A percentile compares a stretch with the other conserved stretches of the same genome.
Evolutionary conservation across 768 basidiomycete species (phyloP).

Genomic region (Podaxis sp.): DNA sequence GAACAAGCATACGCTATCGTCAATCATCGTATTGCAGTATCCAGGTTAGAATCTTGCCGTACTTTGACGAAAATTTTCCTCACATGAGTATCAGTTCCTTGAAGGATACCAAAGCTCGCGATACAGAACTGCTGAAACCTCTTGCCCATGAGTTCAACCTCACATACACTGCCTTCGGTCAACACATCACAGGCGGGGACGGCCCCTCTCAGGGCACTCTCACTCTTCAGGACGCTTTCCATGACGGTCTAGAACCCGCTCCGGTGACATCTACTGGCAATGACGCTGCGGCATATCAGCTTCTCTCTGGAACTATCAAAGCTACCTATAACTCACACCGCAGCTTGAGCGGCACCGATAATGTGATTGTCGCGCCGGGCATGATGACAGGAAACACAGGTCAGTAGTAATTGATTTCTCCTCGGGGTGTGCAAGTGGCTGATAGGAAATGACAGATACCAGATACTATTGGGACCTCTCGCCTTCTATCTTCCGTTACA

Average conservation of each 20-base stretch:
- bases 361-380: slow-evolving; percentile 48
- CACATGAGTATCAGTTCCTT: slow-evolving; percentile 32
- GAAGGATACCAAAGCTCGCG: slow-evolving; percentile 40
- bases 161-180: slow-evolving; percentile 57
- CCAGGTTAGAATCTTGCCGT: slow-evolving; percentile 40
- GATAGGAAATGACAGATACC: slow-evolving; percentile 42
- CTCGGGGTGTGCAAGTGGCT: background rate
- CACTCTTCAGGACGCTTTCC: slow-evolving; percentile 48
- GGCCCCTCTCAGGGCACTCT: slow-evolving; percentile 42
- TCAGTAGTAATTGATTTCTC: slow-evolving; percentile 21
- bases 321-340: slow-evolving; percentile 55
- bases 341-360: slow-evolving; percentile 26
- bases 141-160: slow-evolving; percentile 56
- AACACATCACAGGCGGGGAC: slow-evolving; percentile 30
- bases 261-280: slow-evolving; percentile 54
- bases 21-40: slow-evolving; percentile 68
- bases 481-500: slow-evolving; percentile 69
- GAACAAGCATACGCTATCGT: slow-evolving; percentile 68
- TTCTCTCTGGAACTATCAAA: slow-evolving; percentile 66
- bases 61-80: background rate
- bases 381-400: slow-evolving; percentile 63
- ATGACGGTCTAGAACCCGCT: slow-evolving; percentile 59
- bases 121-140: slow-evolving; percentile 40
- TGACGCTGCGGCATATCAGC: slow-evolving; percentile 42
- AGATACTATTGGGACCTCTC: slow-evolving; percentile 58